Percentiles rank a stretch among this genome's conserved stretches.
Evolutionary conservation across 2,329 filamentous ascomycete species (phyloP).

Genomic region (Volutella citrinella): DNA sequence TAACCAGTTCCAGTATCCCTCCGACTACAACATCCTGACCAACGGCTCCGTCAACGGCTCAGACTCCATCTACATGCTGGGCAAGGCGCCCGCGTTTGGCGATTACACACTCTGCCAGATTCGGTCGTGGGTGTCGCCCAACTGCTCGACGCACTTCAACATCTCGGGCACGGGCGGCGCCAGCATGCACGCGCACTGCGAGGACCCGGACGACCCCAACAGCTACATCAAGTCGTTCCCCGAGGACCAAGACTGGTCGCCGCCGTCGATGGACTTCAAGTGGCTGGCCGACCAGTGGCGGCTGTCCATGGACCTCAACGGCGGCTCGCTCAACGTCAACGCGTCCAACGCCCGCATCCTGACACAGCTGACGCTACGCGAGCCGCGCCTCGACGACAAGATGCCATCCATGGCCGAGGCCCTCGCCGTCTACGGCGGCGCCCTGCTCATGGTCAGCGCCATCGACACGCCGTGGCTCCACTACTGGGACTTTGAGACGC

Average conservation of each 20-base stretch:
- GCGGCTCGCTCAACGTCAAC: conserved; percentile 52
- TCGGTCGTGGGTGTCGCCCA: conserved; percentile 58
- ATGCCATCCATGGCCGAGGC: conserved; percentile 72
- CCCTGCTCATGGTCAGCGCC: conserved; percentile 61
- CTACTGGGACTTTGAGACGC: conserved; percentile 45
- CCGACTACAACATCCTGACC: conserved; percentile 63
- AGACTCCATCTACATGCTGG: conserved; percentile 65
- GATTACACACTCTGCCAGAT: conserved; percentile 68
- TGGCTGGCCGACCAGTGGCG: conserved; percentile 54
- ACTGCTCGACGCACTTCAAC: conserved; percentile 63
- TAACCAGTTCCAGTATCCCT: conserved; percentile 44
- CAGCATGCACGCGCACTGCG: conserved; percentile 58
- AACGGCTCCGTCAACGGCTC: conserved; percentile 44
- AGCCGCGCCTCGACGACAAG: conserved; percentile 40
- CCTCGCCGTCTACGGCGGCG: conserved; percentile 66
- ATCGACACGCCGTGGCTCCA: conserved; percentile 59
- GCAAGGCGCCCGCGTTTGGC: conserved; percentile 37
- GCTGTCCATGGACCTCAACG: conserved; percentile 52
- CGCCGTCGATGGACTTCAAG: conserved; percentile 48
- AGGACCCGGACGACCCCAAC: conserved; percentile 50
- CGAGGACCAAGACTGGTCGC: conserved; percentile 27
- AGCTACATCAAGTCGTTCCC: conserved; percentile 49
- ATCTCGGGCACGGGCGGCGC: conserved; percentile 57
- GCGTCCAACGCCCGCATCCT: conserved; percentile 56
- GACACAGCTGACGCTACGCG: conserved; percentile 49